Conservation (phyloP, 176 grass and related monocot species). For the Triticum dicoccoides region DNA sequence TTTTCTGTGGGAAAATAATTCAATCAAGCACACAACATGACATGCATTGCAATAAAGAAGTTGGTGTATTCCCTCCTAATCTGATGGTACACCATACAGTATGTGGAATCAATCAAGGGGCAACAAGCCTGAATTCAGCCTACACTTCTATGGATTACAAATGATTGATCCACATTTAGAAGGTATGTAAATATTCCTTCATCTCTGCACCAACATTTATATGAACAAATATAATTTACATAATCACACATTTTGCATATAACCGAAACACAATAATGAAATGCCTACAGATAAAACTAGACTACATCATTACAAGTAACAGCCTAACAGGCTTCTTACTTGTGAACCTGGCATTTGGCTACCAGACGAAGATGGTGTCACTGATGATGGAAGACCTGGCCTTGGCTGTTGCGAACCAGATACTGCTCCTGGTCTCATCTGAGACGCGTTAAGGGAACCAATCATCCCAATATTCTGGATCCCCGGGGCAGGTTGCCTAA, state of each 20-base stretch:
- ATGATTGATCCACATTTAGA: neutral
- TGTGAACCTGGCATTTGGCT: slow-evolving; percentile 64
- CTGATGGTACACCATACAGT: neutral
- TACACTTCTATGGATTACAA: slow-evolving; percentile 3
- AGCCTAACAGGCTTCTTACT: slow-evolving; percentile 38
- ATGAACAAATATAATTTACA: slow-evolving; percentile 2
- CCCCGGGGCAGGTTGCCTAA: slow-evolving; percentile 65
- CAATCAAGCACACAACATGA: slow-evolving; percentile 23
- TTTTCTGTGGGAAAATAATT: slow-evolving; percentile 56
- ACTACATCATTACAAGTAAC: slow-evolving; percentile 7
- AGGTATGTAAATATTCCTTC: neutral
- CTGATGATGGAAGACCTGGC: slow-evolving; percentile 50
- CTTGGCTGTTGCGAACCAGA: slow-evolving; percentile 56
- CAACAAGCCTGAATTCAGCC: neutral
- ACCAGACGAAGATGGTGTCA: slow-evolving; percentile 53
- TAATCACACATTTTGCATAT: slow-evolving; percentile 1
- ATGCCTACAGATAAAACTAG: neutral
- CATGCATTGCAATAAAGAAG: slow-evolving; percentile 3
- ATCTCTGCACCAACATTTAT: neutral
- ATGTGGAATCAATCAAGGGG: neutral
- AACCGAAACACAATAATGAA: slow-evolving; percentile 19
- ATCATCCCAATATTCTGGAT: slow-evolving; percentile 87
- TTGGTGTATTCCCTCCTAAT: neutral
- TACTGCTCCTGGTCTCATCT: slow-evolving; percentile 57
- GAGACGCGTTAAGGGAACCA: slow-evolving; percentile 58